These are phyloP conservation scores for Aspergillus bridgeri DNA, from an alignment of 495 filamentous ascomycete genomes.

Conservation along the genomic window DNA sequence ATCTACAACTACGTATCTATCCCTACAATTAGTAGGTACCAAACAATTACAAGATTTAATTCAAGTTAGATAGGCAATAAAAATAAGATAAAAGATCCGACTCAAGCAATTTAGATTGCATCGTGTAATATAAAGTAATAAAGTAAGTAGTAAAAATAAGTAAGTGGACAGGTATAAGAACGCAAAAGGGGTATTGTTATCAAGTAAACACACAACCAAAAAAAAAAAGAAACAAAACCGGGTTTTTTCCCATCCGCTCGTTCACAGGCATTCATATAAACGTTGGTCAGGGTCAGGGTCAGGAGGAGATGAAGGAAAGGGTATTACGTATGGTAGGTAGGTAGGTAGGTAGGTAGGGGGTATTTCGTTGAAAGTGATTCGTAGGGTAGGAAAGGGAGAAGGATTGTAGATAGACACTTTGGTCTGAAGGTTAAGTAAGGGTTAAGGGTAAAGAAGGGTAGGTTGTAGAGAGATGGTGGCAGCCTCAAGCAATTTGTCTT, in stretches of 20 bases:
- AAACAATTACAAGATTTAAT: too few species aligned
- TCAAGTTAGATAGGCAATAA: too few species aligned
- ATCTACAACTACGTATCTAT: too few species aligned
- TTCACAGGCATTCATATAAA: not conserved
- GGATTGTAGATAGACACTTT: not conserved
- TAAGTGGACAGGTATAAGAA: too few species aligned
- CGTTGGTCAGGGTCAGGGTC: not conserved
- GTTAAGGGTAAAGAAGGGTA: not conserved
- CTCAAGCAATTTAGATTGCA: too few species aligned
- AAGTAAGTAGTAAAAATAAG: too few species aligned
- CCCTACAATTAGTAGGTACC: too few species aligned
- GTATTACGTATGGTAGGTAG: not conserved
- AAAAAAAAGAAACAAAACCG: not conserved
- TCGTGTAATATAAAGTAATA: too few species aligned
- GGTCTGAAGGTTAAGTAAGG: too few species aligned
- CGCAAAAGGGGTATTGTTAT: not conserved
- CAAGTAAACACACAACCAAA: not conserved
- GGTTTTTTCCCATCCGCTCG: not conserved
- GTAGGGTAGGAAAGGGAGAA: not conserved
- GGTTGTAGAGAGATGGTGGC: not conserved
- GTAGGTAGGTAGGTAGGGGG: not conserved
- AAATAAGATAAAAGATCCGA: too few species aligned
- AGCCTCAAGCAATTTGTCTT: conserved; percentile 36
- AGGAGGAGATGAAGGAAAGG: not conserved
- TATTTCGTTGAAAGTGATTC: not conserved